Conservation (phyloP, 495 filamentous ascomycete genomes). For the Mytilinidion resinicola region DNA sequence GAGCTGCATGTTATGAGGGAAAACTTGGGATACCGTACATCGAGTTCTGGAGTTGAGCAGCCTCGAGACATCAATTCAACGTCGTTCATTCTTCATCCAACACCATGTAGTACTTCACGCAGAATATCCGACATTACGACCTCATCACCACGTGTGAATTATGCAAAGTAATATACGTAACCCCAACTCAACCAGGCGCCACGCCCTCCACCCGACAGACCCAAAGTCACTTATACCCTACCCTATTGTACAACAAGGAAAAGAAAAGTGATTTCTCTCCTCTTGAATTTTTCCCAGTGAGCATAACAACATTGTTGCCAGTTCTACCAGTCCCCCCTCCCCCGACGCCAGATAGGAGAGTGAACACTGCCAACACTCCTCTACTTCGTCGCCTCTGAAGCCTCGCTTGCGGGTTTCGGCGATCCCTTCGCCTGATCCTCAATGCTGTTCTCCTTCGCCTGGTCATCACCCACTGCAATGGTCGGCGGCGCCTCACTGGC, state of each 20-base stretch:
- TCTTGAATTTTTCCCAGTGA: not conserved
- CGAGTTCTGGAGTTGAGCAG: too few species aligned
- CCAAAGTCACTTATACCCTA: not conserved
- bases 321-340: too few species aligned
- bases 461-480: slow-evolving; percentile 36
- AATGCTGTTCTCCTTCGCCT: slow-evolving; percentile 27
- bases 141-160: too few species aligned
- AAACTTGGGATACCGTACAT: too few species aligned
- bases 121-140: too few species aligned
- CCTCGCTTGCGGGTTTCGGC: slow-evolving; percentile 39
- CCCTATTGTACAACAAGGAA: not conserved
- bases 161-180: too few species aligned
- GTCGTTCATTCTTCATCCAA: too few species aligned
- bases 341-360: too few species aligned
- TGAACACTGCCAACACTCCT: slow-evolving; percentile 34
- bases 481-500: slow-evolving; percentile 32
- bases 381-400: slow-evolving; percentile 51
- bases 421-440: slow-evolving; percentile 22
- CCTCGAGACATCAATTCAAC: too few species aligned
- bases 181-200: not conserved
- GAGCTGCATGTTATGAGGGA: too few species aligned
- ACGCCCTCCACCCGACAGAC: not conserved
- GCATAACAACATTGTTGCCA: not conserved
- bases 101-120: too few species aligned
- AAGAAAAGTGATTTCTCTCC: not conserved